These are phyloP conservation scores for Manihot esculenta DNA, from an alignment of 441 rosid genomes.

Conservation along the genomic window DNA sequence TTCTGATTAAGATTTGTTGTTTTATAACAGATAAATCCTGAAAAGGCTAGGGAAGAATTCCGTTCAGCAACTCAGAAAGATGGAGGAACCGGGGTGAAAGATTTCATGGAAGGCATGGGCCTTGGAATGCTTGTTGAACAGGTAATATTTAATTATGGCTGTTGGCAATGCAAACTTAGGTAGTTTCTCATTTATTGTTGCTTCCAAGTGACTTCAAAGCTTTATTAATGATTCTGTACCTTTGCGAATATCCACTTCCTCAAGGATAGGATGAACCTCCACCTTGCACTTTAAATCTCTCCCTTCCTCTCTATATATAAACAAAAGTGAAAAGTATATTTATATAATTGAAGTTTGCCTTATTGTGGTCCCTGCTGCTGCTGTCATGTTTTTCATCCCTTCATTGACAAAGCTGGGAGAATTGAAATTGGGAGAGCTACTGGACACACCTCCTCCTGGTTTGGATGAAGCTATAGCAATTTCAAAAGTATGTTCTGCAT, in stretches of 20 bases:
- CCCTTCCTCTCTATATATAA: neutral
- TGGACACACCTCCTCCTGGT: slow-evolving; percentile 97
- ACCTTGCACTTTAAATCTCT: neutral
- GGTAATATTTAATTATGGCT: slow-evolving; percentile 39
- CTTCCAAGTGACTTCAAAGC: neutral
- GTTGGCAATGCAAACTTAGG: neutral
- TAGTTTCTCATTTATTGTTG: neutral
- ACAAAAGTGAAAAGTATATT: neutral
- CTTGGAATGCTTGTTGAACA: slow-evolving; percentile 92
- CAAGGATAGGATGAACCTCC: neutral
- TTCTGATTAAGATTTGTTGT: slow-evolving; percentile 31
- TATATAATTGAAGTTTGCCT: neutral
- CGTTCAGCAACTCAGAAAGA: slow-evolving; percentile 57
- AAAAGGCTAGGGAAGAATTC: slow-evolving; percentile 89
- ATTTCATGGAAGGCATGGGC: slow-evolving; percentile 97
- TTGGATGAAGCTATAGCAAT: slow-evolving; percentile 96
- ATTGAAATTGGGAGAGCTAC: slow-evolving; percentile 78
- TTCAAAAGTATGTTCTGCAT: slow-evolving; percentile 55
- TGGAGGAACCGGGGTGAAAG: slow-evolving; percentile 81
- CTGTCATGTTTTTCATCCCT: slow-evolving; percentile 25
- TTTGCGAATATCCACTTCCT: too few relatives aligned
- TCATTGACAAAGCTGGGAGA: slow-evolving; percentile 67
- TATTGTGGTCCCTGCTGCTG: slow-evolving; percentile 15
- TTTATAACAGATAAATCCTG: slow-evolving; percentile 71
- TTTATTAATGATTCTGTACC: neutral